Conservation (phyloP, 345 rosid species). For the Eucalyptus curtisii region DNA sequence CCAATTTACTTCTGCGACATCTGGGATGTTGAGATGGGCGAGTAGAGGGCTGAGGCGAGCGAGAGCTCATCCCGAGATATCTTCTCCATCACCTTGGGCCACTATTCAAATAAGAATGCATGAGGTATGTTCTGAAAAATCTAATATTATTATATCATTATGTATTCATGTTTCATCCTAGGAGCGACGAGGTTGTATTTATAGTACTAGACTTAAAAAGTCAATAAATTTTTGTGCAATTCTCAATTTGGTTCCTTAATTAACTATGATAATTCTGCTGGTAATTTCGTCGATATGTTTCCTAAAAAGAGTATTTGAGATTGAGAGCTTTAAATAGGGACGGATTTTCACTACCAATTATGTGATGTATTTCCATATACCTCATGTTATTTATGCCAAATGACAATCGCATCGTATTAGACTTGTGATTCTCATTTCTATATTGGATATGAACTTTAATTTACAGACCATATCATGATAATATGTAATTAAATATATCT, state of each 20-base stretch:
- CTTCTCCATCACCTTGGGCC: too few relatives aligned
- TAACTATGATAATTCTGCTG: not conserved
- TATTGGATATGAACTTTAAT: not conserved
- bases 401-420: not conserved
- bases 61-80: too few relatives aligned
- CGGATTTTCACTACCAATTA: too few relatives aligned
- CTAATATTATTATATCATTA: too few relatives aligned
- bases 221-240: too few relatives aligned
- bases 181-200: not conserved
- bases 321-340: not conserved
- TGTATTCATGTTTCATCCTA: not conserved
- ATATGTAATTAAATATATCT: not conserved
- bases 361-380: not conserved
- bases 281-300: too few relatives aligned
- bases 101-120: too few relatives aligned
- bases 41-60: too few relatives aligned
- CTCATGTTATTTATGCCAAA: not conserved
- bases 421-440: not conserved
- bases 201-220: not conserved
- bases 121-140: not conserved
- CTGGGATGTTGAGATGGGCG: too few relatives aligned
- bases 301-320: not conserved
- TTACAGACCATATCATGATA: too few relatives aligned
- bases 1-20: too few relatives aligned
- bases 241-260: not conserved